Base-by-base conservation (phyloP, 2,329 filamentous ascomycete genomes). In the Epichloe uncinata region DNA sequence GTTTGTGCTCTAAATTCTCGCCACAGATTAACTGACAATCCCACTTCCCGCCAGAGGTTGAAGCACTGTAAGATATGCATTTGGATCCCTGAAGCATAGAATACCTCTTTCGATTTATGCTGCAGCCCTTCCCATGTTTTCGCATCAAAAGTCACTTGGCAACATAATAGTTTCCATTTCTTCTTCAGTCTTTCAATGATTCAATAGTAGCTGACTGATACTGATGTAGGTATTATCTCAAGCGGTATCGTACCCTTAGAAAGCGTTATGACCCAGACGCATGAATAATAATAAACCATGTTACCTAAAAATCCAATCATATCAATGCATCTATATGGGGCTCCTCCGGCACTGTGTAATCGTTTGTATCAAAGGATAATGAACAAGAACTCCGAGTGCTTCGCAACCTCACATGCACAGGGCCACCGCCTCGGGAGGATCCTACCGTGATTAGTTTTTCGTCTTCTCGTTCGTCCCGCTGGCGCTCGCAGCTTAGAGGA, bases 231-330 rank as follows among this genome's bases (percentile, higher is more conserved):
- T 94, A 95, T 68, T 95, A 93, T 70, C 73, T 96, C 60, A 95
- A 94, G 73, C 79, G 86, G 64, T 96, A 96, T 70, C 83, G 91
- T 58, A 81, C 87, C 26, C 70, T 96, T 60, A 82, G 84, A 61
- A 84, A 93, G 69, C 77, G 87, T 63, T 96, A 96, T 69, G 77
- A 81, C 55, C 67, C 62, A 42, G 54, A 61, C 36, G 66, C 63
- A 16, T 69, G 51, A 49, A 15, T 30, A 33, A 37, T 20, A 42
- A 50, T 22, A 49, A 40, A 13, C 16, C n/a, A 18, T 38, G 11
- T 20, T 16, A 18, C 13, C 34, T 37, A 33, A 16, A 18, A 4
- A 20, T 12, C 9, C 22, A 30, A 35, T n/a, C 6, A 47, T n/a
- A 47, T 34, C 6, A 16, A 20, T 36, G 30, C 3, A 41, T 42